Percentiles rank a stretch among this genome's conserved stretches.
phyloP scores from a whole-genome alignment of 352 stramenopile genomes.

The Aphanomyces invadans region DNA sequence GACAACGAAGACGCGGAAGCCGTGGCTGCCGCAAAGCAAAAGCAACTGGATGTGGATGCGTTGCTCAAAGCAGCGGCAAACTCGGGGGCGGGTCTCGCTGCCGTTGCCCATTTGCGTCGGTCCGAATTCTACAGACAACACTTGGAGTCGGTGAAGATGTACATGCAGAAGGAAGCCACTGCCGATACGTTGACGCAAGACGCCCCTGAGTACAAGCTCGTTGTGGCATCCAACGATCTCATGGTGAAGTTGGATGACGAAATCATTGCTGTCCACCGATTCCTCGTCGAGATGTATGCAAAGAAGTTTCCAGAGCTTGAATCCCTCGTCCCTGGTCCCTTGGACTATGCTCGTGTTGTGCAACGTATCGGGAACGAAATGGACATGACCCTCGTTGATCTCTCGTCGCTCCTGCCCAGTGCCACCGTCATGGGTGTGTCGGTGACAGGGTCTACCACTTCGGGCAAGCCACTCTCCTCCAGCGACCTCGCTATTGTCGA shows the following conservation, averaged over 20 bases:
- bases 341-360: conserved; percentile 92
- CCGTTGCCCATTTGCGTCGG: conserved; percentile 64
- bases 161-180: conserved; percentile 33
- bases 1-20: conserved; percentile 25
- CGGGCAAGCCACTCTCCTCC: conserved; percentile 62
- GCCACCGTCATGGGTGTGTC: conserved; percentile 93
- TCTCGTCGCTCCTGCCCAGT: conserved; percentile 86
- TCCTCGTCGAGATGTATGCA: conserved; percentile 87
- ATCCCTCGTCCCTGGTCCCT: conserved; percentile 84
- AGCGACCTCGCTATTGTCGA: conserved; percentile 71
- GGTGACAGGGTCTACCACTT: conserved; percentile 88
- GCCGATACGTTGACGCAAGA: conserved; percentile 48
- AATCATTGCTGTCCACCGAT: conserved; percentile 84
- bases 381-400: conserved; percentile 86
- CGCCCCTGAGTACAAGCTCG: conserved; percentile 64
- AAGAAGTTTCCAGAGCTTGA: conserved; percentile 94
- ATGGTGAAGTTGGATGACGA: conserved; percentile 93
- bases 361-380: conserved; percentile 89
- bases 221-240: conserved; percentile 88
- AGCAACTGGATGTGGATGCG: conserved; percentile 32
- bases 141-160: conserved; percentile 57
- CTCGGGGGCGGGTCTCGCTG: conserved; percentile 40
- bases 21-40: conserved; percentile 22
- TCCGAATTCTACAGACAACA: conserved; percentile 63
- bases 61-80: conserved; percentile 39